Base-by-base conservation (phyloP, 768 basidiomycete species). In the Phaeotremella skinneri region DNA sequence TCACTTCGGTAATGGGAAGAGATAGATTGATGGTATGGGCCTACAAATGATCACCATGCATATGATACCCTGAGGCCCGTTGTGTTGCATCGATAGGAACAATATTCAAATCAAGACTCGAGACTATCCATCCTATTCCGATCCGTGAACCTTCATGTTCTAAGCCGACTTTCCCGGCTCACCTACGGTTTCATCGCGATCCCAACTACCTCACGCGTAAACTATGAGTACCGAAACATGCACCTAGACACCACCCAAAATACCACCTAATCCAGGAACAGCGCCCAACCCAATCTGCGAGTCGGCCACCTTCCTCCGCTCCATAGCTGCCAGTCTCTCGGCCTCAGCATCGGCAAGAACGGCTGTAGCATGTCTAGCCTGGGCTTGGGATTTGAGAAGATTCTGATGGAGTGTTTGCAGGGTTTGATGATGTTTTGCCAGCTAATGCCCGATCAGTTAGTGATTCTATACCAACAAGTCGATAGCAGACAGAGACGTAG, bases 341-440 rank as follows among this genome's bases (percentile, higher is more conserved):
- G 66, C 62, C 54, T 73, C 71, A 3, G 68, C 71, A 56, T 73
- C 71, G 9, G 66, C 62, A 14, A 73, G 39, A 1, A 66, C 39
- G 30, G 64, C 62, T 6, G 58, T 52, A 0, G 68, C 68, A 13
- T 68, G 56, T 17, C 69, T 17, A 2, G 51, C 27, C 5, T 55
- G 51, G 26, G 65, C 49, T 37, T 70, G 63, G 17, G 59, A 37
- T 17, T 63, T 54, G 1, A 60, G 41, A 1, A 66, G 67, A 6
- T 48, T 7, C 23, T 57, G 50, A 4, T 57, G 45, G 5, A 70
- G 51, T 11, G 37, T 31, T 20, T 49, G 41, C 4, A 56, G 16
- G 21, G 45, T 42, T 17, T 58, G 42, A 30, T 62, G 48, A 52
- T 71, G 62, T 25, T 61, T 58, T 2, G 51, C 47, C 5, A 70